Evolutionary conservation across 352 stramenopile species (phyloP).

Genomic region (Poterioochromonas sp.): DNA sequence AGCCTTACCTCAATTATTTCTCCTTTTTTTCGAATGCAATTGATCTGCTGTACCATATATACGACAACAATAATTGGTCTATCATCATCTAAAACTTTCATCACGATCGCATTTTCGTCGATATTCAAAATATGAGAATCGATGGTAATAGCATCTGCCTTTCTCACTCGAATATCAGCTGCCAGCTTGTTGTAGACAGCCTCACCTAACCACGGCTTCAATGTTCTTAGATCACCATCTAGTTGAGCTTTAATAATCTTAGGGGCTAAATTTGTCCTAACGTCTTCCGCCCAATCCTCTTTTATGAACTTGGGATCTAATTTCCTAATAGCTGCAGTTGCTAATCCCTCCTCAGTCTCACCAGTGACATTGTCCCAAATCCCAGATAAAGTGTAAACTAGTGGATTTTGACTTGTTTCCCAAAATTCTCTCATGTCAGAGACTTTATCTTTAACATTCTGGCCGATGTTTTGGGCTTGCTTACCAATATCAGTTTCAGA

Average conservation of each 20-base stretch:
- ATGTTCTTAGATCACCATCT: neutral
- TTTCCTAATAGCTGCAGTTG: neutral
- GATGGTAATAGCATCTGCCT: neutral
- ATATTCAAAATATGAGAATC: neutral
- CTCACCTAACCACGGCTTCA: neutral
- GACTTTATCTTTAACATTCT: slow-evolving; percentile 1
- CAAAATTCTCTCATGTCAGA: slow-evolving; percentile 4
- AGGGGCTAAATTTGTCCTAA: neutral
- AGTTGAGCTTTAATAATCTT: slow-evolving; percentile 14
- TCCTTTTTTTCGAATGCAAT: slow-evolving; percentile 2
- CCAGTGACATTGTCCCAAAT: neutral
- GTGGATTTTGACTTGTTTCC: slow-evolving; percentile 31
- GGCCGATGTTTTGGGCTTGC: neutral
- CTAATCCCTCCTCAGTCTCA: slow-evolving; percentile 1
- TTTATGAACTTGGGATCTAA: neutral
- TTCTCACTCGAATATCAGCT: slow-evolving; percentile 17
- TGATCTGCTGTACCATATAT: slow-evolving; percentile 28
- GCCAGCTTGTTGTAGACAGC: slow-evolving; percentile 24
- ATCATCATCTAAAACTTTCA: neutral
- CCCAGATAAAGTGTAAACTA: slow-evolving; percentile 22
- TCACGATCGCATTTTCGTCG: neutral
- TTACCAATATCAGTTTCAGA: slow-evolving; percentile 13
- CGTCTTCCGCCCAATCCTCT: slow-evolving; percentile 3
- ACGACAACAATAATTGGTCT: neutral
- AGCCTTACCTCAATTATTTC: slow-evolving; percentile 23